Percentiles rank a stretch among this genome's conserved stretches.
Conservation (phyloP, 2,329 filamentous ascomycete species). For the Diaporthe sp. region DNA sequence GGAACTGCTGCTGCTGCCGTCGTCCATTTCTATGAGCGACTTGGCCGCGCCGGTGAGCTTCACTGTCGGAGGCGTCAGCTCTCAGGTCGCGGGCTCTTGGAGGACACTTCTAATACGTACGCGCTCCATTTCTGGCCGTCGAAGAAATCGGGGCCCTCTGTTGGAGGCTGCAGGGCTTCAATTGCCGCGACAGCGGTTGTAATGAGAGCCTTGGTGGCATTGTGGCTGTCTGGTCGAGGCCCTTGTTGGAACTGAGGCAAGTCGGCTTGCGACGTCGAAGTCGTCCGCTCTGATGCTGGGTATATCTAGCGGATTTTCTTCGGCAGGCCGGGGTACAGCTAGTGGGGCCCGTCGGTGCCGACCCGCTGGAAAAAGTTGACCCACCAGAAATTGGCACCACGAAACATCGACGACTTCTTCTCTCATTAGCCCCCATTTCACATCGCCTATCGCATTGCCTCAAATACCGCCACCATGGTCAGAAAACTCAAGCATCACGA, state of each 20-base stretch:
- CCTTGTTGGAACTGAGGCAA: conserved; percentile 5
- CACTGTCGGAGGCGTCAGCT: conserved; percentile 29
- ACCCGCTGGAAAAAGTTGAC: conserved; percentile 37
- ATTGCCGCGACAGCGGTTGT: conserved; percentile 42
- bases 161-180: conserved; percentile 39
- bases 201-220: conserved; percentile 40
- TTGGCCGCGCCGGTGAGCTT: conserved; percentile 22
- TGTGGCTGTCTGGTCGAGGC: conserved; percentile 18
- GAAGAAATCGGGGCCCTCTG: conserved; percentile 37
- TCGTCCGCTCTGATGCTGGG: neutral
- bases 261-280: neutral
- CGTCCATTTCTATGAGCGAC: conserved; percentile 37
- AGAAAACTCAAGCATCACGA: conserved; percentile 97
- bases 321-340: conserved; percentile 33
- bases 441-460: neutral
- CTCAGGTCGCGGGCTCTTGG: neutral
- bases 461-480: conserved; percentile 74
- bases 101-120: conserved; percentile 23
- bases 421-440: neutral
- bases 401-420: conserved; percentile 18
- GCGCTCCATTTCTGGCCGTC: conserved; percentile 34
- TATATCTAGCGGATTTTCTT: conserved; percentile 36
- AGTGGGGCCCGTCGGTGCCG: conserved; percentile 36
- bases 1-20: conserved; percentile 42
- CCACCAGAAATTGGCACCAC: conserved; percentile 43